Evolutionary conservation across 2,329 filamentous ascomycete genomes (phyloP), one percentile per base, ranked within the genome.

Genomic region (Bisporella sp.): DNA sequence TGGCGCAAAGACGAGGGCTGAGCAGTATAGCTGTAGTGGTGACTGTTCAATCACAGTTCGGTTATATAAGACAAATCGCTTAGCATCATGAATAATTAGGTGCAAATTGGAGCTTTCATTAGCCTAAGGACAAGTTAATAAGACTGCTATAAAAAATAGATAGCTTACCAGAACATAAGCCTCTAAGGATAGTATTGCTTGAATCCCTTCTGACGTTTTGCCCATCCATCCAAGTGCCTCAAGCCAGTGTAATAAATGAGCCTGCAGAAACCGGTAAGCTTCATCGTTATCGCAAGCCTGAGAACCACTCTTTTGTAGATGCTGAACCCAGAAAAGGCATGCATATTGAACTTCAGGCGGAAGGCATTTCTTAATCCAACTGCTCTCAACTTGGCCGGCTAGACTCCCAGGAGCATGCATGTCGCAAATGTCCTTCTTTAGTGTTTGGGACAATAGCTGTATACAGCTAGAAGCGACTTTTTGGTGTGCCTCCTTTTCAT

Each of bases 231-330:
- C 6, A n/a, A 41, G 13, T 12, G 59, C 64, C 50, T 68, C 63
- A 12, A 69, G 57, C 66, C 64, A 69, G 49, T 69, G 60, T 1
- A 69, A 60, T 46, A 68, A 48, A 54, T 68, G 62, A 35, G 50
- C 46, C 47, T 58, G 46, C 5, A 69, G 57, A 52, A 69, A 69
- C 6, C 48, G 8, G 40, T 33, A 2, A 42, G 30, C 46, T 21
- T 35, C 39, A 6, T 28, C 46, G 28, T n/a, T n/a, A 32, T 43
- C 39, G n/a, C 7, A 28, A 43, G 42, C 40, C 39, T 32, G 46
- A 48, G 54, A 50, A 46, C 51, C 49, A 56, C 60, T 59, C 33
- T 57, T 28, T 59, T 62, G 46, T 0, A 42, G 68, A 48, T 59
- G 61, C 50, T 55, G 56, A 3, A 21, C 21, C 21, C 21, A 21